Evolutionary conservation across 148 eudicot species (phyloP), one percentile per base, ranked within the genome.

Genomic region (Tetragonia tetragonoides): DNA sequence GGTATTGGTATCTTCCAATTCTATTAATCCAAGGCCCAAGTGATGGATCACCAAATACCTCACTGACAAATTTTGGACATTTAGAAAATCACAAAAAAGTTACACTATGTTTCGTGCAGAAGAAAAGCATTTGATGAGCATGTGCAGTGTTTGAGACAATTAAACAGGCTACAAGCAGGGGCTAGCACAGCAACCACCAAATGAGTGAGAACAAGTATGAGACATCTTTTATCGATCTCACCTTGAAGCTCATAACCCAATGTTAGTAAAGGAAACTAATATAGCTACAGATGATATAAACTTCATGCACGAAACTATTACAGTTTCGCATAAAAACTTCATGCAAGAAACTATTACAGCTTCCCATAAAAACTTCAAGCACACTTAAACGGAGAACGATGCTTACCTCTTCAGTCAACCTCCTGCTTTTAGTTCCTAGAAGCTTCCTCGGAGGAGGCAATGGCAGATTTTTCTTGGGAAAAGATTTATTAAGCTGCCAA

Each of bases 391-490:
- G 16, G 54, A 75, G 47, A 59, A 18, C 23, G 60, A 70, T 46
- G 40, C 51, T 76, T 83, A 95, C 99, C 90, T 91, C 97, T 88
- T 93, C 99, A 83, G 81, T 76, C 77, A 87, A 79, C 28, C 86
- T 82, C 83, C 85, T 86, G 80, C 90, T 93, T 89, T 82, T 89
- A 79, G 70, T 87, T 77, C 87, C 88, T 87, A 91, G 72, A 38
- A 93, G 89, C 85, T 85, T 90, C 84, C 89, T 89, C 28, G 98
- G 90, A 70, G 99, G 99, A 83, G 93, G 86, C 53, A 89, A 85
- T 23, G 99, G 95, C 46, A 93, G 62, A 57, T 47, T 79, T 79
- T 91, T 95, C 87, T 83, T 84, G 20, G 98, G 91, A 80, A 90
- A 93, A 70, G 77, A 66, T 54, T 72, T 86, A 77, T 82, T 88